These are phyloP conservation scores for Dalbergia oliveri DNA, from an alignment of 306 rosid species.

Conservation along the genomic window DNA sequence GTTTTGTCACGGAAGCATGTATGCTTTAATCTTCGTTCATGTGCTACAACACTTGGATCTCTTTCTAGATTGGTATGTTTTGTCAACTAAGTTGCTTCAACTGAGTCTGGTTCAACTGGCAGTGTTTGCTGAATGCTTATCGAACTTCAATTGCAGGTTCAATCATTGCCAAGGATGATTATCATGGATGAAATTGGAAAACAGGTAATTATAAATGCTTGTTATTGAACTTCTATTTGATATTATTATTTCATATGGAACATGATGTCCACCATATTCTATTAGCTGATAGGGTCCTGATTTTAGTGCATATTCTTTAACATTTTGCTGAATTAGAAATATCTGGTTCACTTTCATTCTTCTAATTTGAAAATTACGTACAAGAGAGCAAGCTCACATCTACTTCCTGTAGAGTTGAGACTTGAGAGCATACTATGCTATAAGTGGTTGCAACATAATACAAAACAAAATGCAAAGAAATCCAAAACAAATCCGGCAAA, in stretches of 20 bases:
- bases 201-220: slow-evolving; percentile 66
- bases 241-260: slow-evolving; percentile 19
- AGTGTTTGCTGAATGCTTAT: slow-evolving; percentile 32
- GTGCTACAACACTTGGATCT: slow-evolving; percentile 94
- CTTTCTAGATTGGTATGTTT: slow-evolving; percentile 90
- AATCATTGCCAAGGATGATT: slow-evolving; percentile 97
- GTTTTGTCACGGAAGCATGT: slow-evolving; percentile 81
- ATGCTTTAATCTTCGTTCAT: slow-evolving; percentile 88
- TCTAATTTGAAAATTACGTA: no score
- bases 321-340: no score
- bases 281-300: slow-evolving; percentile 8
- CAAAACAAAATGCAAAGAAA: no score
- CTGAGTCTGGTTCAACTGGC: slow-evolving; percentile 24
- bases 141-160: slow-evolving; percentile 70
- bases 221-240: slow-evolving; percentile 9
- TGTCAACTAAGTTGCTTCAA: slow-evolving; percentile 20
- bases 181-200: slow-evolving; percentile 97
- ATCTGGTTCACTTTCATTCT: no score
- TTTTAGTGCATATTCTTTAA: slow-evolving; percentile 1
- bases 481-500: no score
- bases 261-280: slow-evolving; percentile 24
- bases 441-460: no score
- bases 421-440: no score
- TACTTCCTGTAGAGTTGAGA: no score
- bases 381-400: no score